A percentile compares a stretch with the other conserved stretches of the same genome.
Evolutionary conservation across 83 land plant genomes (phyloP).

Genomic region (Thuja plicata): DNA sequence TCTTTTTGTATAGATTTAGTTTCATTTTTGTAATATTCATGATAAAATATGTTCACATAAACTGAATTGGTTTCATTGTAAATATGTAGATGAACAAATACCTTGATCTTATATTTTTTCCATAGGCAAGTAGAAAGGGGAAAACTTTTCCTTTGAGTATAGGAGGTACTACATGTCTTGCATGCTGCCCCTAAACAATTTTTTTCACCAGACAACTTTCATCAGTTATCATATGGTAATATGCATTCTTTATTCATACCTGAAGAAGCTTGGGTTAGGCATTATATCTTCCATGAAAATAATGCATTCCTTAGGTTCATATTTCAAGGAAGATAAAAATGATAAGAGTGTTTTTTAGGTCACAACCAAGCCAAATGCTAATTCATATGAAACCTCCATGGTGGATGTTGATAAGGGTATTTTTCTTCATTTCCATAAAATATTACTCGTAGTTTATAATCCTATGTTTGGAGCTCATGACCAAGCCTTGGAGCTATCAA

Average conservation of each 20-base stretch:
- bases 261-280: not conserved
- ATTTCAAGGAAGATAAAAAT: not conserved
- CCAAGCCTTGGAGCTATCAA: not conserved
- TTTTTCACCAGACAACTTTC: not conserved
- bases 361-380: not conserved
- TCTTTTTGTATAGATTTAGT: not conserved
- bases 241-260: not conserved
- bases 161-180: not conserved
- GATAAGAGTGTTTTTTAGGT: not conserved
- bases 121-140: not conserved
- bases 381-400: not conserved
- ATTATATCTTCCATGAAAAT: not conserved
- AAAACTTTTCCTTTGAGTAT: not conserved
- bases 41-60: not conserved
- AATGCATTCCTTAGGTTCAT: not conserved
- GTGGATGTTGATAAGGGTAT: not conserved
- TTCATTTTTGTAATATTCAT: not conserved
- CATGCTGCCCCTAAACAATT: not conserved
- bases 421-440: not conserved
- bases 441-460: not conserved
- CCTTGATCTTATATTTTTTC: not conserved
- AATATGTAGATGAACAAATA: not conserved
- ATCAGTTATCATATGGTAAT: not conserved
- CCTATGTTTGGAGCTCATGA: not conserved
- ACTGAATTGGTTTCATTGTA: not conserved